Base-by-base conservation (phyloP, 176 grass and related monocot species). In the Bolboschoenus planiculmis region DNA sequence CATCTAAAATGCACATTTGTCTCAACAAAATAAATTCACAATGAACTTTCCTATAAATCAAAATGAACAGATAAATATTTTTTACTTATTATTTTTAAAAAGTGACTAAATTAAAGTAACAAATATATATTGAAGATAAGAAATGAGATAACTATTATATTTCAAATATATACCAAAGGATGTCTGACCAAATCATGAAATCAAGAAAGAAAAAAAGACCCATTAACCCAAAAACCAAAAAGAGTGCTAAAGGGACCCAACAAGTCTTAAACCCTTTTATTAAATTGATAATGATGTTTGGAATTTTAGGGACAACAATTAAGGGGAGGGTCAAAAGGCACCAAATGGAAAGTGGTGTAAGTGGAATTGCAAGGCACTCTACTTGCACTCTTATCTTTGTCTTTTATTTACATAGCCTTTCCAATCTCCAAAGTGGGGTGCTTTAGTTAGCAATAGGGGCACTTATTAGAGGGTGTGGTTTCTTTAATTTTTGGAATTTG, bases 371-470 rank as follows among this genome's bases (percentile, higher is more conserved):
- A 47, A 47, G 37, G 21, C 27, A 66, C 56, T 65, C 40, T 61
- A 81, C 4, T 81, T 43, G 42, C 79, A 18, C 10, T 47, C 11
- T 30, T 65, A 4, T 47, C 43, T 42, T 82, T 82, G 80, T 82
- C 80, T 82, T 77, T n/a, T n/a, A n/a, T n/a, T n/a, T 65, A 65
- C 27, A 63, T 82, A 82, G 80, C 56, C 58, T 66, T 82, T 82
- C 60, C 46, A 63, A 77, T 77, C 72, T 82, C 57, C 43, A 82
- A 81, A 82, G 58, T 82, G 58, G 35, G 20, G 16, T 63, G 10
- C 79, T 82, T 82, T 82, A 76, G 44, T 51, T 68, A 76, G 26
- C 59, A 80, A 23, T 82, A 82, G 79, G 58, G 56, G 58, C 79
- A 82, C 79, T 63, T 65, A 62, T 14, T n/a, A 29, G 15, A 42